phyloP scores from a whole-genome alignment of 345 rosid genomes.

The Ailanthus altissimus region DNA sequence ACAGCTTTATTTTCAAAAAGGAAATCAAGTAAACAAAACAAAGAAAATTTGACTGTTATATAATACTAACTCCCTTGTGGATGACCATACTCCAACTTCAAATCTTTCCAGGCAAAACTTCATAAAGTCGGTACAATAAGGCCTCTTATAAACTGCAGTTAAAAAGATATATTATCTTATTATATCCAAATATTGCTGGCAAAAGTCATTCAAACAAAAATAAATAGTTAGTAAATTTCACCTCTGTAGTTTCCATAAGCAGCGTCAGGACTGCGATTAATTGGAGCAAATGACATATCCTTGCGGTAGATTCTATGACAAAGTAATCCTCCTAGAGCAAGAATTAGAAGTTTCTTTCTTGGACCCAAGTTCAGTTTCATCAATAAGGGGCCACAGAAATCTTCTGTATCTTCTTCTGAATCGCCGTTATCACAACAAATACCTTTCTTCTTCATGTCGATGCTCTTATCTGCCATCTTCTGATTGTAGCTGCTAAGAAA shows the following conservation, averaged over 20 bases:
- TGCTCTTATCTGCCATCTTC: not conserved
- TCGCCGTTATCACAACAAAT: not conserved
- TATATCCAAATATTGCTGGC: too few species aligned
- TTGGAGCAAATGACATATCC: not conserved
- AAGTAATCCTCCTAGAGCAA: slow-evolving; percentile 37
- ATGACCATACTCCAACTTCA: slow-evolving; percentile 56
- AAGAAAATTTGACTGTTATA: too few species aligned
- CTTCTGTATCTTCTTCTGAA: not conserved
- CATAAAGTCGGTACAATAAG: slow-evolving; percentile 41
- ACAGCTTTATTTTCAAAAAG: too few species aligned
- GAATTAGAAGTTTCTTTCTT: slow-evolving; percentile 38
- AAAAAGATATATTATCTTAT: too few species aligned
- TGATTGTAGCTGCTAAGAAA: too few species aligned
- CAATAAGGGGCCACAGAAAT: slow-evolving; percentile 2
- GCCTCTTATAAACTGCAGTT: slow-evolving; percentile 54
- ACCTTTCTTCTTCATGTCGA: not conserved
- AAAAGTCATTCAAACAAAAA: not conserved
- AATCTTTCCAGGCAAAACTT: slow-evolving; percentile 49
- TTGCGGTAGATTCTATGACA: slow-evolving; percentile 25
- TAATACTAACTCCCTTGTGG: too few species aligned
- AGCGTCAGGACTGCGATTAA: slow-evolving; percentile 31
- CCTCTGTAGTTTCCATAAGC: slow-evolving; percentile 29
- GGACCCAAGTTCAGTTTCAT: slow-evolving; percentile 15
- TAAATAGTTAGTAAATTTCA: not conserved
- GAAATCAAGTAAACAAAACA: not conserved